Conservation (phyloP, 2,329 filamentous ascomycete species). For the Triangularia setosa region DNA sequence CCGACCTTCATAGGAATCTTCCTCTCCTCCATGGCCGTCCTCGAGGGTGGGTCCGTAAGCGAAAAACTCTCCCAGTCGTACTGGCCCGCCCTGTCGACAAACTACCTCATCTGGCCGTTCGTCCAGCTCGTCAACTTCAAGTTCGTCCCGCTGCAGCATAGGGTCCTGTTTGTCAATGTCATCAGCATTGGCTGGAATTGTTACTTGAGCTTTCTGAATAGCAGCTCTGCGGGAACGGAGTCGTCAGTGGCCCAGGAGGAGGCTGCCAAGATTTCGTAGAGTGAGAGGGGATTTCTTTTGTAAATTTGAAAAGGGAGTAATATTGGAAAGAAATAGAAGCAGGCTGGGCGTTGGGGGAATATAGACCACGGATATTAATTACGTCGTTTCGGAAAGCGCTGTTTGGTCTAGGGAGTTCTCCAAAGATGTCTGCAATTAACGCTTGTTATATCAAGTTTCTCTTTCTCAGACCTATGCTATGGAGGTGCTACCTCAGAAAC, state of each 20-base stretch:
- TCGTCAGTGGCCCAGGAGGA: not conserved
- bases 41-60: constrained; percentile 60
- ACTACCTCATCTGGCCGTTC: constrained; percentile 83
- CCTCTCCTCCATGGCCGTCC: constrained; percentile 75
- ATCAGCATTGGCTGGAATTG: constrained; percentile 66
- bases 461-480: no score
- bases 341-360: not conserved
- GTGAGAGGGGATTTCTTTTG: no score
- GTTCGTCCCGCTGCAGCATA: constrained; percentile 76
- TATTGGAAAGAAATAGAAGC: not conserved
- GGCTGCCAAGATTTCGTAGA: not conserved
- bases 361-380: not conserved
- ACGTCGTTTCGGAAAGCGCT: no score
- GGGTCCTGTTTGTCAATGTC: constrained; percentile 82
- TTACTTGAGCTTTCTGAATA: constrained; percentile 60
- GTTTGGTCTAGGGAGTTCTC: no score
- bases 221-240: constrained; percentile 36
- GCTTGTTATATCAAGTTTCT: not conserved
- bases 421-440: no score
- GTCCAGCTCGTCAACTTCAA: constrained; percentile 88
- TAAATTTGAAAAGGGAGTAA: not conserved
- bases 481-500: not conserved
- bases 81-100: constrained; percentile 67
- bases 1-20: constrained; percentile 80
- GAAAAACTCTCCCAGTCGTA: constrained; percentile 73